Evolutionary conservation across 306 rosid genomes (phyloP), one percentile per base, ranked within the genome.

Genomic region (Bauhinia variegata): DNA sequence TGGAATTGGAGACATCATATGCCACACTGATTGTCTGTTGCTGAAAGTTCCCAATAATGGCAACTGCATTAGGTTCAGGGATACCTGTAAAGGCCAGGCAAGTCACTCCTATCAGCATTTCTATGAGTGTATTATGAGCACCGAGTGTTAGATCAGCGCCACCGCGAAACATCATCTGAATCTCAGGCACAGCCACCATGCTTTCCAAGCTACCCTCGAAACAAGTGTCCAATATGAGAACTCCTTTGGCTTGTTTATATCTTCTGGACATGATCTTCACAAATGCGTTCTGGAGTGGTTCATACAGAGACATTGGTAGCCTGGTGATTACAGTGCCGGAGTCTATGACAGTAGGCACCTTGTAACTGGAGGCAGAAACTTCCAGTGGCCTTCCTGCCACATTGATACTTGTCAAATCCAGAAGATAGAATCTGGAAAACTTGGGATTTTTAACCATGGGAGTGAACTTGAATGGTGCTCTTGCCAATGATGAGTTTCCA

Each of bases 321-420:
- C 93, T 80, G 31, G 92, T 76, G 11, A 87, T 84, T 5, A 87
- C 85, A 4, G 92, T 87, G 31, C 92, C 92, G 4, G 92, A 81
- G 57, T 87, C 92, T n/a, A 87, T 84, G 53, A 84, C 72, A 1
- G 89, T 84, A 9, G 78, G 83, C n/a, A 72, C 89, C 42, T 59
- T 75, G 75, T 86, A 86, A 16, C 77, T 72, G 7, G 81, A 72
- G 8, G 83, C 70, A 37, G 80, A 38, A n/a, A 82, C 74, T 18
- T 14, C 75, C 0, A 87, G 14, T 44, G 84, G 87, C 59, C 9
- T 81, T 32, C 82, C 75, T 17, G 82, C 87, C 46, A 87, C 87
- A 1, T 72, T 76, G 6, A 87, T 77, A 6, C 77, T 9, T 4
- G 67, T 58, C 37, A 87, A 53, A 15, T 67, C 69, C 23, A 87